Evolutionary conservation across 768 basidiomycete species (phyloP).

Genomic region (Trametes gibbosa): DNA sequence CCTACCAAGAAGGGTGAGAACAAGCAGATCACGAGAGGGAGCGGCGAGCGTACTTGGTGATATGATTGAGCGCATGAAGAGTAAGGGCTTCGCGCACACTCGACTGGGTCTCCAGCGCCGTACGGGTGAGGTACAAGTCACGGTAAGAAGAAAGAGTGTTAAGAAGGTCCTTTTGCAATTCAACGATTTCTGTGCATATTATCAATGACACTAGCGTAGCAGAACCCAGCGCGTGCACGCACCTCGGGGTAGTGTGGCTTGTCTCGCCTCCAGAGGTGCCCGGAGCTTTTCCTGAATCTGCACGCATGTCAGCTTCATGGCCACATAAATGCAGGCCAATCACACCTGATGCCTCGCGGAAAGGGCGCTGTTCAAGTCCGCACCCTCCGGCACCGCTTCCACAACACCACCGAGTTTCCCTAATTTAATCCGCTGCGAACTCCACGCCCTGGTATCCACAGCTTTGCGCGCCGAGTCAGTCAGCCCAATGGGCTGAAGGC

Average conservation of each 20-base stretch:
- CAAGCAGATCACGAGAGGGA: too few relatives aligned
- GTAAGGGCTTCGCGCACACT: constrained; percentile 64
- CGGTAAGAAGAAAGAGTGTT: constrained; percentile 61
- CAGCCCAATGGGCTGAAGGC: constrained; percentile 50
- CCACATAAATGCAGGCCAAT: neutral
- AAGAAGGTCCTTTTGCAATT: constrained; percentile 67
- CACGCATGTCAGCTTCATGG: neutral
- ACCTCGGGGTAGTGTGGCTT: constrained; percentile 55
- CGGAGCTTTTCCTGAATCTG: constrained; percentile 61
- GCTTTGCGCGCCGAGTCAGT: constrained; percentile 47
- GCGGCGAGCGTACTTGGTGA: constrained; percentile 67
- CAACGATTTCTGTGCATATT: constrained; percentile 25
- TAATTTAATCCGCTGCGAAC: constrained; percentile 41
- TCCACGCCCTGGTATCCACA: constrained; percentile 61
- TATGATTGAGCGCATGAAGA: constrained; percentile 85
- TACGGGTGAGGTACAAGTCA: constrained; percentile 74
- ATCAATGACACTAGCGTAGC: neutral
- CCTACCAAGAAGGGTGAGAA: constrained; percentile 40
- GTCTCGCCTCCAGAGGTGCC: constrained; percentile 51
- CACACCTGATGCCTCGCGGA: constrained; percentile 1
- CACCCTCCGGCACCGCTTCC: constrained; percentile 46
- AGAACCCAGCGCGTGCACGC: neutral
- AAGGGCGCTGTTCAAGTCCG: constrained; percentile 17
- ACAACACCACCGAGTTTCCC: constrained; percentile 61
- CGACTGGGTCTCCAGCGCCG: constrained; percentile 63